These are phyloP conservation scores for Ilyonectria mors-panacis DNA, from an alignment of 2,329 filamentous ascomycete species.

Conservation along the genomic window DNA sequence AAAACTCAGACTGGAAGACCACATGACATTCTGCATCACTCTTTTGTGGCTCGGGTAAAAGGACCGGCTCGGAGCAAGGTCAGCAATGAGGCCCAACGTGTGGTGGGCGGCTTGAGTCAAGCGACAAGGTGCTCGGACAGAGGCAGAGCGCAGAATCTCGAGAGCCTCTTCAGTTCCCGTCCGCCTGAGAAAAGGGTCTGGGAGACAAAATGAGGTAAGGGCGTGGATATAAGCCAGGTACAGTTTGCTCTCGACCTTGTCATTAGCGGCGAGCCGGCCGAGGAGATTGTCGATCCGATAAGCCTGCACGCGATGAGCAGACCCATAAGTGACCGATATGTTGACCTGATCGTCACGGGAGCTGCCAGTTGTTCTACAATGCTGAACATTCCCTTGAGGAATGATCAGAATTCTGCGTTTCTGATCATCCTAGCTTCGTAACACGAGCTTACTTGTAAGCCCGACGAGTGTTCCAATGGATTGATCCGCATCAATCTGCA, in stretches of 20 bases:
- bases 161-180: conserved; percentile 72
- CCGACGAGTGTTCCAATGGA: conserved; percentile 34
- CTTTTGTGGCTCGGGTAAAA: conserved; percentile 60
- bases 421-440: conserved; percentile 47
- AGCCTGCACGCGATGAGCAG: conserved; percentile 49
- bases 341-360: conserved; percentile 48
- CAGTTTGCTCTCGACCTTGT: conserved; percentile 66
- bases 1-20: conserved; percentile 56
- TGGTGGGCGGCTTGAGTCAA: not conserved
- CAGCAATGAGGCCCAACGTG: not conserved
- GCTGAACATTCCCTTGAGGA: conserved; percentile 50
- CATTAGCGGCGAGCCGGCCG: conserved; percentile 65
- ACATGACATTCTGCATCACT: conserved; percentile 64
- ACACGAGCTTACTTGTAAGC: conserved; percentile 58
- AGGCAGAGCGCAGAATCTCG: conserved; percentile 62
- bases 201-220: conserved; percentile 66
- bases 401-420: conserved; percentile 56
- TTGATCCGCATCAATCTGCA: conserved; percentile 36
- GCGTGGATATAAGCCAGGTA: conserved; percentile 68
- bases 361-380: not conserved
- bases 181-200: conserved; percentile 61
- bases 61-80: conserved; percentile 47
- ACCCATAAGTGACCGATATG: conserved; percentile 53
- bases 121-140: conserved; percentile 54
- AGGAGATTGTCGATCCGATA: conserved; percentile 67